Percentiles rank a stretch among this genome's conserved stretches.
Conservation (phyloP, 2,329 filamentous ascomycete genomes). For the Aureobasidium zeae region DNA sequence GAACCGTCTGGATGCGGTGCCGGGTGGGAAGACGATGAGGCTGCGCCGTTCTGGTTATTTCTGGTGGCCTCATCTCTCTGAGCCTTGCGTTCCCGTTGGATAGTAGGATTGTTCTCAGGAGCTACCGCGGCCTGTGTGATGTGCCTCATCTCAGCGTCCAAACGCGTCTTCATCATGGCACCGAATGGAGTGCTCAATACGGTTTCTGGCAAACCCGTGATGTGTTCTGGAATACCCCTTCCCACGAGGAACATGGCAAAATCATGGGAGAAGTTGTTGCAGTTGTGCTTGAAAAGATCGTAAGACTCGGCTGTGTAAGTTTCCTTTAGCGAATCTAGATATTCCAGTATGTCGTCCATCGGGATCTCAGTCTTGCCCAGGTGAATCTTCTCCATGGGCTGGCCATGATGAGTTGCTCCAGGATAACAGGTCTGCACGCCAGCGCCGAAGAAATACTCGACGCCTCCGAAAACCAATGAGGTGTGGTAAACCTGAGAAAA, state of each 20-base stretch:
- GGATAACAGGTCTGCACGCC: slow-evolving; percentile 75
- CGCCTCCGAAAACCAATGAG: slow-evolving; percentile 70
- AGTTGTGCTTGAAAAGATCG: slow-evolving; percentile 83
- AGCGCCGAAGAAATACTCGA: slow-evolving; percentile 85
- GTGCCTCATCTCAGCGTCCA: slow-evolving; percentile 54
- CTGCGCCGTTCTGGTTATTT: background rate
- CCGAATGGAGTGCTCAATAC: slow-evolving; percentile 83
- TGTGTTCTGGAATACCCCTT: slow-evolving; percentile 78
- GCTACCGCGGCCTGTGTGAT: slow-evolving; percentile 51
- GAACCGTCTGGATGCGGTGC: background rate
- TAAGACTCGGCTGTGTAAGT: slow-evolving; percentile 76
- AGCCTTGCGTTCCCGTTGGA: slow-evolving; percentile 8
- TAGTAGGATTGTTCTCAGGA: slow-evolving; percentile 23
- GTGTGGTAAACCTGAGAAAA: slow-evolving; percentile 99
- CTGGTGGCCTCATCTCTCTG: slow-evolving; percentile 1
- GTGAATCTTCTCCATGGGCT: slow-evolving; percentile 64
- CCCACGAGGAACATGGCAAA: slow-evolving; percentile 83
- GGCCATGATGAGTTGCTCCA: slow-evolving; percentile 77
- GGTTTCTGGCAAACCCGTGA: slow-evolving; percentile 72
- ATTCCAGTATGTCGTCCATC: slow-evolving; percentile 74
- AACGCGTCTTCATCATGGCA: slow-evolving; percentile 72
- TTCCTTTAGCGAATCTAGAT: slow-evolving; percentile 70
- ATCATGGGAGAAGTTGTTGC: slow-evolving; percentile 95
- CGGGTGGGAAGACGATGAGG: background rate
- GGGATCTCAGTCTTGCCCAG: slow-evolving; percentile 73